These are phyloP conservation scores for Tolypocladium tropicale DNA, from an alignment of 2,329 filamentous ascomycete genomes.

Conservation along the genomic window DNA sequence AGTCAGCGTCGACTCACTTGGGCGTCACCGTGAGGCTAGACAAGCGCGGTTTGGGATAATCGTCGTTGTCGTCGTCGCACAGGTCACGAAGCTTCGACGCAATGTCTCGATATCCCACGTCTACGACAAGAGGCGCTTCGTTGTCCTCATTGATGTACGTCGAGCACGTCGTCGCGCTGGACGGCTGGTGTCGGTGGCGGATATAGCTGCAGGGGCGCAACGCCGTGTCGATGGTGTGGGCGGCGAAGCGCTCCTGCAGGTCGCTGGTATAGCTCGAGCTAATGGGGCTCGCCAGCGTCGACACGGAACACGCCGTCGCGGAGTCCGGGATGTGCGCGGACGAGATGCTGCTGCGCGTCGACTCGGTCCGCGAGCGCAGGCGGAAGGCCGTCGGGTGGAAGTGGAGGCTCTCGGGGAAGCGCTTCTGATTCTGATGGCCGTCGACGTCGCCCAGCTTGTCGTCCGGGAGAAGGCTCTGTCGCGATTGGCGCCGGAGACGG, in stretches of 20 bases:
- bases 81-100: not conserved
- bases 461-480: slow-evolving; percentile 4
- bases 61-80: not conserved
- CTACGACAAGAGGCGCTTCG: slow-evolving; percentile 14
- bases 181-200: slow-evolving; percentile 21
- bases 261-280: slow-evolving; percentile 25
- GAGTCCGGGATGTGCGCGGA: slow-evolving; percentile 27
- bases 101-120: slow-evolving; percentile 15
- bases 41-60: not conserved
- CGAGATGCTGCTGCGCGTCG: slow-evolving; percentile 26
- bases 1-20: not conserved
- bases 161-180: slow-evolving; percentile 25
- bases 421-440: slow-evolving; percentile 8
- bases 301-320: slow-evolving; percentile 25
- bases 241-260: slow-evolving; percentile 20
- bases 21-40: not conserved
- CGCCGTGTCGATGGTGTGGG: slow-evolving; percentile 12
- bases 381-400: slow-evolving; percentile 16
- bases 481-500: slow-evolving; percentile 5
- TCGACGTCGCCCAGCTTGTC: slow-evolving; percentile 11
- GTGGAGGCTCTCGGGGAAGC: slow-evolving; percentile 20
- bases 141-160: slow-evolving; percentile 27
- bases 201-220: slow-evolving; percentile 17
- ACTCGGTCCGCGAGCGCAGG: slow-evolving; percentile 24
- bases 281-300: slow-evolving; percentile 23